These are phyloP conservation scores for Elaphomyces granulatus DNA, from an alignment of 495 filamentous ascomycete species.

Conservation along the genomic window DNA sequence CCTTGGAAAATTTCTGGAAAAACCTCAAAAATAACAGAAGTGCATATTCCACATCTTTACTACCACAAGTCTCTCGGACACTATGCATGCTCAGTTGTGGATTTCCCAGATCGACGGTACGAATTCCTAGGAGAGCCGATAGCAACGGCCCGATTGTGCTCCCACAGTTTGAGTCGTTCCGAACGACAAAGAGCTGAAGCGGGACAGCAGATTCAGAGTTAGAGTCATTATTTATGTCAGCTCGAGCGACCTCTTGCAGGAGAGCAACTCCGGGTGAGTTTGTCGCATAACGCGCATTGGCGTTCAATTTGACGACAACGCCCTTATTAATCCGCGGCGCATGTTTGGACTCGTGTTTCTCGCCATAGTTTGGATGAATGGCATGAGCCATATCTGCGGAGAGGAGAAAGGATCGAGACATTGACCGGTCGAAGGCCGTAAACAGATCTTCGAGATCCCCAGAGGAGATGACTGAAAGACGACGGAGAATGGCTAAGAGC, in stretches of 20 bases:
- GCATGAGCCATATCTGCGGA: conserved; percentile 97
- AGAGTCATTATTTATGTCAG: conserved; percentile 35
- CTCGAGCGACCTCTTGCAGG: conserved; percentile 67
- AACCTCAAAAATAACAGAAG: conserved; percentile 80
- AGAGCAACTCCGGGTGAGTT: conserved; percentile 92
- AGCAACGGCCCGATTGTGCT: conserved; percentile 96
- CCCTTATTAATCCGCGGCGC: conserved; percentile 92
- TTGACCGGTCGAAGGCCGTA: conserved; percentile 87
- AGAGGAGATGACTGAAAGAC: conserved; percentile 64
- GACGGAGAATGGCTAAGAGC: conserved; percentile 74
- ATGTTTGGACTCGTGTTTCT: conserved; percentile 83
- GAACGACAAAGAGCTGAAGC: conserved; percentile 87
- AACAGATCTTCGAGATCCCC: conserved; percentile 33
- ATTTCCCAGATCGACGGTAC: conserved; percentile 89
- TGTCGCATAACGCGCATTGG: conserved; percentile 89
- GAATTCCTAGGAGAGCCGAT: conserved; percentile 63
- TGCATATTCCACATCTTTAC: conserved; percentile 75
- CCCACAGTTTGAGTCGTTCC: conserved; percentile 88
- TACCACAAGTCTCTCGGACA: conserved; percentile 82
- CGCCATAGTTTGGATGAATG: conserved; percentile 83
- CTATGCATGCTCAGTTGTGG: conserved; percentile 96
- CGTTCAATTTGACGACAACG: conserved; percentile 94
- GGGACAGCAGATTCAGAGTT: conserved; percentile 48
- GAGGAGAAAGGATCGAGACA: conserved; percentile 82
- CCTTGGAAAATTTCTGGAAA: conserved; percentile 52